phyloP scores from a whole-genome alignment of 139 green algal genomes.

The Chlamydomonas applanata region DNA sequence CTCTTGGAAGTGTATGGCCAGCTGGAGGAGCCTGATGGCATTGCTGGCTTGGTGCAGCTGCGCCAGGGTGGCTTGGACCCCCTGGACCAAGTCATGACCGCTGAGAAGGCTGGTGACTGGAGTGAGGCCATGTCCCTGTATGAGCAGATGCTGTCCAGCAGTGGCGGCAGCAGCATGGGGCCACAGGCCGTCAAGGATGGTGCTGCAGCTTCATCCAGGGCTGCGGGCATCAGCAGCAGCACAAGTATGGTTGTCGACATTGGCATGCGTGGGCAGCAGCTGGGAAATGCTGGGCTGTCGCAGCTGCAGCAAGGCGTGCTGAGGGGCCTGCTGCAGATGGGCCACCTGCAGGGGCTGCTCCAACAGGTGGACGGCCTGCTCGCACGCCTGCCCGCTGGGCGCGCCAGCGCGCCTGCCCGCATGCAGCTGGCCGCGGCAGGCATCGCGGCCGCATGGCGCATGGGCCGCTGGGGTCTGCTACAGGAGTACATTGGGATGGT shows the following conservation, averaged over 20 bases:
- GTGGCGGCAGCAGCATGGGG: not conserved
- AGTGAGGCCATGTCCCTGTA: constrained; percentile 82
- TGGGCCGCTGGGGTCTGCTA: constrained; percentile 77
- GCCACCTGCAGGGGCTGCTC: constrained; percentile 78
- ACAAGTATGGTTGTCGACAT: not conserved
- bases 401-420: not conserved
- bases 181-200: not conserved
- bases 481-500: constrained; percentile 23
- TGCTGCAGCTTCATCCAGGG: not conserved
- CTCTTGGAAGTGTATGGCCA: constrained; percentile 85
- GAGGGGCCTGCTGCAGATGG: constrained; percentile 69
- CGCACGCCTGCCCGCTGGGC: constrained; percentile 15
- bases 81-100: constrained; percentile 59
- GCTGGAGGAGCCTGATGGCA: constrained; percentile 90
- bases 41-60: constrained; percentile 76
- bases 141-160: constrained; percentile 61
- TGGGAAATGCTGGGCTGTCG: constrained; percentile 15
- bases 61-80: constrained; percentile 47
- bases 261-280: not conserved
- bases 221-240: constrained; percentile 10
- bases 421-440: constrained; percentile 64
- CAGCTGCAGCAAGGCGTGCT: constrained; percentile 56
- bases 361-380: constrained; percentile 69
- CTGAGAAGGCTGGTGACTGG: constrained; percentile 88
- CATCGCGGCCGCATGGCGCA: constrained; percentile 81